Percentiles rank a stretch among this genome's conserved stretches.
Evolutionary conservation across 345 rosid species (phyloP).

Genomic region (Salix purpurea): DNA sequence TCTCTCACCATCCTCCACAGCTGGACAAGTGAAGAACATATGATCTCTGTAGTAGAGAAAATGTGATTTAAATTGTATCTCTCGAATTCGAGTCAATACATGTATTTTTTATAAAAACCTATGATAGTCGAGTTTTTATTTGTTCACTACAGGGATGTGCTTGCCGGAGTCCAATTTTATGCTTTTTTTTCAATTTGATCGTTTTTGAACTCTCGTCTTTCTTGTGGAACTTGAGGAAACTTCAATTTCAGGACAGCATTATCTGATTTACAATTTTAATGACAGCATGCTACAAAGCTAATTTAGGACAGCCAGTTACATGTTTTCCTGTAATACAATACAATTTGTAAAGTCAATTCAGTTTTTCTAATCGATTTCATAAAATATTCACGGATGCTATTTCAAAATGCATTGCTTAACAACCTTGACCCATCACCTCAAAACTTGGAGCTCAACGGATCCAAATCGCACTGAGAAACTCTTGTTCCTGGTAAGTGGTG

Average conservation of each 20-base stretch:
- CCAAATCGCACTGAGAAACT: background rate
- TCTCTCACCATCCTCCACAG: too few relatives aligned
- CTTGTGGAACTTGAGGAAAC: background rate
- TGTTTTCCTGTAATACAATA: background rate
- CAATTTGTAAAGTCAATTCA: background rate
- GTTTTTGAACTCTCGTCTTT: background rate
- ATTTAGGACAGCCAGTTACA: background rate
- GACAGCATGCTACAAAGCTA: background rate
- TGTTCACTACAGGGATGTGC: background rate
- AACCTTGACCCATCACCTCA: background rate
- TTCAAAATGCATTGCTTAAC: background rate
- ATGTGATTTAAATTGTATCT: too few relatives aligned
- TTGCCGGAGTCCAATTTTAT: background rate
- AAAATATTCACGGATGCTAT: background rate
- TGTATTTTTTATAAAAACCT: too few relatives aligned
- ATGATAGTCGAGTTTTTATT: rapidly evolving
- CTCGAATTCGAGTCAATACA: rapidly evolving
- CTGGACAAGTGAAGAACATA: too few relatives aligned
- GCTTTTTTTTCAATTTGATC: background rate
- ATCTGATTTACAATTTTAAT: background rate
- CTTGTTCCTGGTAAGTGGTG: background rate
- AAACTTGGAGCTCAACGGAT: background rate
- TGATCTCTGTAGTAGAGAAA: too few relatives aligned
- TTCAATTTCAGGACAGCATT: background rate
- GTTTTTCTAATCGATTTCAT: background rate